Conservation (phyloP, 331 rosid species). For the Malus hybrid region DNA sequence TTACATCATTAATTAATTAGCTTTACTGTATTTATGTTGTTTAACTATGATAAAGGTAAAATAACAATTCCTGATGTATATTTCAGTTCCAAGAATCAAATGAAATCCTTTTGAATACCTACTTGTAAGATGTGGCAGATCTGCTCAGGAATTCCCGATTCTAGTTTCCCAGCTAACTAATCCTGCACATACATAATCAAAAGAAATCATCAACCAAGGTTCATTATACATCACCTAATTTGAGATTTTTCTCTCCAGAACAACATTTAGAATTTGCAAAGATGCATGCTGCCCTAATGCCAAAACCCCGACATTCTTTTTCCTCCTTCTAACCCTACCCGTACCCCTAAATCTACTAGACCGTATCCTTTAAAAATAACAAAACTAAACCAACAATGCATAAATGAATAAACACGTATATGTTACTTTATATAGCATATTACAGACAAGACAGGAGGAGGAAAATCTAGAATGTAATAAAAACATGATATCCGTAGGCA, state of each 20-base stretch:
- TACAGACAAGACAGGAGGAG: neutral
- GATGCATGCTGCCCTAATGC: too few relatives aligned
- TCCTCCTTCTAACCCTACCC: too few relatives aligned
- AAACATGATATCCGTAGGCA: neutral
- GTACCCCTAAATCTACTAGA: too few relatives aligned
- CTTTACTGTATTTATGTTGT: neutral
- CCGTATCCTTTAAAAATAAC: neutral
- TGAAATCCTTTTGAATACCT: constrained; percentile 61
- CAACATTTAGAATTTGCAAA: too few relatives aligned
- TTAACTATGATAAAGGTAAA: constrained; percentile 9
- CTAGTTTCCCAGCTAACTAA: constrained; percentile 63
- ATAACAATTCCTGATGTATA: constrained; percentile 52
- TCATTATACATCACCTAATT: neutral
- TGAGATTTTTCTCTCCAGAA: too few relatives aligned
- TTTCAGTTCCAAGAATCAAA: constrained; percentile 82
- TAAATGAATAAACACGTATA: neutral
- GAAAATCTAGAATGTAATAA: neutral
- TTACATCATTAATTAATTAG: neutral
- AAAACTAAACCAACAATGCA: neutral
- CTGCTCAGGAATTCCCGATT: constrained; percentile 71
- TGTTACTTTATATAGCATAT: neutral
- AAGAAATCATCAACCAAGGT: too few relatives aligned
- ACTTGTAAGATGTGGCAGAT: constrained; percentile 39
- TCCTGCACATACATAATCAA: constrained; percentile 31
- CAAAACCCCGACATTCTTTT: too few relatives aligned